Evolutionary conservation across 495 filamentous ascomycete species (phyloP).

Genomic region (Penicillium desertorum): DNA sequence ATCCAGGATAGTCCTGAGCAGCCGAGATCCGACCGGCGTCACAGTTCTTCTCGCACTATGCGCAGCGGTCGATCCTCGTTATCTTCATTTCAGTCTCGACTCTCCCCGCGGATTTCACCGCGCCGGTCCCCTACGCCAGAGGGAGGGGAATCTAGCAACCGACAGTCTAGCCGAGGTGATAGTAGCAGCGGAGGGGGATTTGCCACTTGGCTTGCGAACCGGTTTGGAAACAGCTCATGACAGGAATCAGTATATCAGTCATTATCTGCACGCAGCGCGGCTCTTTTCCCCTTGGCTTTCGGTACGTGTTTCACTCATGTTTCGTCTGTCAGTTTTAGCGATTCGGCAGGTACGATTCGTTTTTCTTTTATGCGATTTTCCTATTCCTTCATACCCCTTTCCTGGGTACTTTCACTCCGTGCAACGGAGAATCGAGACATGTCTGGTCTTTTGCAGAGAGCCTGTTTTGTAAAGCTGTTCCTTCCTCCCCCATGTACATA

Average conservation of each 20-base stretch:
- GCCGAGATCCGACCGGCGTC: conserved; percentile 18
- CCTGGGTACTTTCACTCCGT: background rate
- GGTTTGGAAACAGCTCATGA: conserved; percentile 28
- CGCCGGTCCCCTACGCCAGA: conserved; percentile 15
- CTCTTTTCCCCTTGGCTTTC: background rate
- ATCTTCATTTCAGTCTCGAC: conserved; percentile 12
- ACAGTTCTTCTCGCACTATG: conserved; percentile 21
- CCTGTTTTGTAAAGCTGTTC: background rate
- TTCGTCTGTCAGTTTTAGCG: conserved; percentile 10
- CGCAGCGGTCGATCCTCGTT: conserved; percentile 25
- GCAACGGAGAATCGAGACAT: background rate
- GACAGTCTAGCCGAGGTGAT: conserved; percentile 27
- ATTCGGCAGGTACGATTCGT: background rate
- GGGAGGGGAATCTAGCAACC: conserved; percentile 3
- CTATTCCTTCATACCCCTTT: conserved; percentile 6
- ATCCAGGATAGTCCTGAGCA: conserved; percentile 31
- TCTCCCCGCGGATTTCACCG: conserved; percentile 4
- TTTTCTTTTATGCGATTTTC: background rate
- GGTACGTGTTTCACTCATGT: background rate
- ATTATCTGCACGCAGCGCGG: background rate
- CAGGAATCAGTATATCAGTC: background rate
- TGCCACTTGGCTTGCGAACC: conserved; percentile 41
- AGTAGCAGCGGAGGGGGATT: conserved; percentile 30
- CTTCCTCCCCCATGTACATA: background rate
- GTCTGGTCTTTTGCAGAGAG: background rate